phyloP scores from a whole-genome alignment of 2,329 filamentous ascomycete species.

The Hypoxylon sp. region DNA sequence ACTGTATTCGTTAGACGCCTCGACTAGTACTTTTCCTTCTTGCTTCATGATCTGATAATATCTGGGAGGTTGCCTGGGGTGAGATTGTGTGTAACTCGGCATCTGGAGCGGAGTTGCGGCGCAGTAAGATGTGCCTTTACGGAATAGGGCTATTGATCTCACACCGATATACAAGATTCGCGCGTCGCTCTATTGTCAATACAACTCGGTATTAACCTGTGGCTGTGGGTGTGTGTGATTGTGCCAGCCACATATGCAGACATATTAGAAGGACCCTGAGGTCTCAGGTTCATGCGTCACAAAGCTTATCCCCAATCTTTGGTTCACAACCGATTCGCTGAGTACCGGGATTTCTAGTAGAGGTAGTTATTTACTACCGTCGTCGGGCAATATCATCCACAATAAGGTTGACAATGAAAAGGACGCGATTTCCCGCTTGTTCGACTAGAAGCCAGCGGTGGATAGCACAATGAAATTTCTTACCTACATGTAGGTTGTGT shows the following conservation, averaged over 20 bases:
- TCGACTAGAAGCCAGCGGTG: background rate
- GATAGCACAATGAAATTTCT: background rate
- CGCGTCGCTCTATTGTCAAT: conserved; percentile 17
- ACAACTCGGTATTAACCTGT: conserved; percentile 10
- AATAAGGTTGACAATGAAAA: background rate
- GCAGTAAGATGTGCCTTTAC: conserved; percentile 11
- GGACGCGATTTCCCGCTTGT: background rate
- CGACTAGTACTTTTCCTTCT: background rate
- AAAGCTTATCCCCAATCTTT: background rate
- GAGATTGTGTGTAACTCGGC: conserved; percentile 3
- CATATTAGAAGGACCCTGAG: conserved; percentile 28
- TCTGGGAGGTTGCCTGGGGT: background rate
- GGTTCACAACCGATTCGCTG: conserved; percentile 12
- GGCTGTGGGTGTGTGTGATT: conserved; percentile 14
- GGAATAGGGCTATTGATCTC: conserved; percentile 21
- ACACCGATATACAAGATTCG: conserved; percentile 23
- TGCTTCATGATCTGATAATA: background rate
- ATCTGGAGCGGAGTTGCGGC: conserved; percentile 2
- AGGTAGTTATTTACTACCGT: background rate
- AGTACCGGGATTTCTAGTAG: background rate
- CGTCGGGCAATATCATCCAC: background rate
- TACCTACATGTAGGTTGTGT: conserved; percentile 3
- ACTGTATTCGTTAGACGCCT: conserved; percentile 19
- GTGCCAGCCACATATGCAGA: conserved; percentile 33
- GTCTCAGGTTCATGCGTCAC: conserved; percentile 35